Evolutionary conservation across 108 stramenopile species (phyloP), one percentile per base, ranked within the genome.

Genomic region (Cyclotella baltica): DNA sequence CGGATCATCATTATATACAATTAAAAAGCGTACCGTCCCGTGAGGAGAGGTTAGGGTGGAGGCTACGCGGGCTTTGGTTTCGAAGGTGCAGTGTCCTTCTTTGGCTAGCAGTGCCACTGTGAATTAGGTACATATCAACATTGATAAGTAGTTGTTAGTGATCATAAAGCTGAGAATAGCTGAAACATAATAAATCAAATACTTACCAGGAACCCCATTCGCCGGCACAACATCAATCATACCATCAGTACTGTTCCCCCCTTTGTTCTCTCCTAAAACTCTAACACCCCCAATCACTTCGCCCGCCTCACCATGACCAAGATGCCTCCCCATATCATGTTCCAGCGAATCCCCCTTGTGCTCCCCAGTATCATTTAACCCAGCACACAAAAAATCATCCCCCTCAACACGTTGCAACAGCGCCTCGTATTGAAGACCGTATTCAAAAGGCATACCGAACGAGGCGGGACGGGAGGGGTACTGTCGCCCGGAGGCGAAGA

Each of bases 71-170:
- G 83, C 83, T 37, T 84, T 84, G 56, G 83, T 80, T 71, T 84
- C 83, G 58, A 76, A 84, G 27, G 51, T 80, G 74, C 83, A 84
- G 57, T 76, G 55, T 9, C 83, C 83, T 29, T 78, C 48, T 59
- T 76, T 84, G 73, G 74, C 83, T 0, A 84, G 75, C 13, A 84
- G 36, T 22, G 78, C 83, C 22, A 84, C 83, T 76, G 64, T n/a
- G 34, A 0, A 59, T n/a, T n/a, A n/a, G 27, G 1, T 10, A 36
- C 11, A 22, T 9, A 2, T 35, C 15, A 56, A 15, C 23, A 35
- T 31, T n/a, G 16, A n/a, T n/a, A n/a, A n/a, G n/a, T n/a, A n/a
- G n/a, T n/a, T n/a, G n/a, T n/a, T n/a, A n/a, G n/a, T n/a, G n/a
- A n/a, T n/a, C n/a, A n/a, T n/a, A n/a, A n/a, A n/a, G n/a, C n/a